Evolutionary conservation across 306 rosid genomes (phyloP).

Genomic region (Malus sieversii): DNA sequence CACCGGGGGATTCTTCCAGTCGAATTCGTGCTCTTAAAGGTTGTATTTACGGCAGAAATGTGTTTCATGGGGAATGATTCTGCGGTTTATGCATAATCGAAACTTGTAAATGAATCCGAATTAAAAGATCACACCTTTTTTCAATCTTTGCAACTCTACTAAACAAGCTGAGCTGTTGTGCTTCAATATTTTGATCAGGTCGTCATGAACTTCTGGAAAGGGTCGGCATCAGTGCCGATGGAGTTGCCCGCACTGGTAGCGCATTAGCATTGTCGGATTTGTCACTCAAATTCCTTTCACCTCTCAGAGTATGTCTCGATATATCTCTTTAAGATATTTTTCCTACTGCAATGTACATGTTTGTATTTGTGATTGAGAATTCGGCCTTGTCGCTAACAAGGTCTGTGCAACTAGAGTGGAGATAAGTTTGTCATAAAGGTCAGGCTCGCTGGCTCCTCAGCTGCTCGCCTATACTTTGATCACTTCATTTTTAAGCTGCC

Average conservation of each 20-base stretch:
- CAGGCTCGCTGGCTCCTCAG: constrained; percentile 53
- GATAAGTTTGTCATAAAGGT: constrained; percentile 66
- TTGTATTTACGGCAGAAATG: not conserved
- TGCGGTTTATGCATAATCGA: not conserved
- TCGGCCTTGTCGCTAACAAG: constrained; percentile 10
- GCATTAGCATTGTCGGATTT: constrained; percentile 71
- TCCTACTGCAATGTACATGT: not conserved
- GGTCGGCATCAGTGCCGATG: constrained; percentile 54
- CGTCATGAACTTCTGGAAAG: constrained; percentile 65
- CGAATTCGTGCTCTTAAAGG: not conserved
- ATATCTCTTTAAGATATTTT: not conserved
- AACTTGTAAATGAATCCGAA: not conserved
- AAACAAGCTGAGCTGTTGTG: constrained; percentile 6
- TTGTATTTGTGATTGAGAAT: not conserved
- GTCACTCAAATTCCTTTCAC: constrained; percentile 73
- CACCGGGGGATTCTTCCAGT: not conserved
- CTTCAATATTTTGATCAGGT: constrained; percentile 40
- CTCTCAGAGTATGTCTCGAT: constrained; percentile 53
- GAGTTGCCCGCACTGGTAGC: constrained; percentile 56
- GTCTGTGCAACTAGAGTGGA: constrained; percentile 49
- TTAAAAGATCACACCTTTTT: not conserved
- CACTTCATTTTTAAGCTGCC: constrained; percentile 74
- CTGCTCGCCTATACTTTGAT: constrained; percentile 66
- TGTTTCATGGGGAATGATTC: not conserved
- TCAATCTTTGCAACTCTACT: not conserved